phyloP scores from a whole-genome alignment of 140 eudicot genomes.

The Anethum foeniculum region DNA sequence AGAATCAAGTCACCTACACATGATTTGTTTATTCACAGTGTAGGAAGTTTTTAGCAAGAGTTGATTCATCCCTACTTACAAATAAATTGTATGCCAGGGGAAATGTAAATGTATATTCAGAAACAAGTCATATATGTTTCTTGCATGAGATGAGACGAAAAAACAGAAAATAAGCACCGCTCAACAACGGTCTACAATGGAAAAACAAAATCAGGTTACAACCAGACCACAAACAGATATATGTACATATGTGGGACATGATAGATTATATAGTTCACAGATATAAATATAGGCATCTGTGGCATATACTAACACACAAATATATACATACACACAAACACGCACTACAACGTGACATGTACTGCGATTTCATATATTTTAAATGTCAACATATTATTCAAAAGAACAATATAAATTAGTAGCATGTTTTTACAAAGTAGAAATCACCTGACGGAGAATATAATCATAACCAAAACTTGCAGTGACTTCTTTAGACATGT shows the following conservation, averaged over 20 bases:
- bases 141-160: neutral
- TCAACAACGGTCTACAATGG: neutral
- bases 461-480: conserved; percentile 95
- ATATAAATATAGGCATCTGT: neutral
- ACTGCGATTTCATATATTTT: neutral
- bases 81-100: neutral
- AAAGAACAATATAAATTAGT: neutral
- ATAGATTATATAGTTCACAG: neutral
- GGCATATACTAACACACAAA: neutral
- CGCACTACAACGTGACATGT: neutral
- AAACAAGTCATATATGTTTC: neutral
- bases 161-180: neutral
- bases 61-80: neutral
- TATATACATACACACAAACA: neutral
- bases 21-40: neutral
- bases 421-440: neutral
- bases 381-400: neutral
- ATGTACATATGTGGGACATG: neutral
- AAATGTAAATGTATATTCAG: neutral
- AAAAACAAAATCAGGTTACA: neutral
- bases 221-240: neutral
- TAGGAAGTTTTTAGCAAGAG: neutral
- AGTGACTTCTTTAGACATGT: conserved; percentile 82
- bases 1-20: neutral
- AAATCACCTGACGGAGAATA: conserved; percentile 81